phyloP scores from a whole-genome alignment of 352 stramenopile species.

The Pythium insidiosum region DNA sequence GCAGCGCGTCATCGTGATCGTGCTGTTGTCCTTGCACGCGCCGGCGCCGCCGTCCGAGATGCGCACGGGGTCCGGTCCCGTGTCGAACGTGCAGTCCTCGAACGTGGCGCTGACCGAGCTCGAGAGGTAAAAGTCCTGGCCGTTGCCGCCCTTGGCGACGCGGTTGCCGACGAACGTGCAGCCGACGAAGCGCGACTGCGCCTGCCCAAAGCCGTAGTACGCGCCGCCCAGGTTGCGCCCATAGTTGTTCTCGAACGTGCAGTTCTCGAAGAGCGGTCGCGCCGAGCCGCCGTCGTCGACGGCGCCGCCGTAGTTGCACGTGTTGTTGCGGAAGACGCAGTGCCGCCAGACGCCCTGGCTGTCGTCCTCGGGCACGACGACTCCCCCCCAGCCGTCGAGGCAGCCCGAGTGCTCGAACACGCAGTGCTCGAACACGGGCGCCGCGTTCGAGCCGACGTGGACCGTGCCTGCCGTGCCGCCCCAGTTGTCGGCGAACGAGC shows the following conservation, averaged over 20 bases:
- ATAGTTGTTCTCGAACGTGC: constrained; percentile 16
- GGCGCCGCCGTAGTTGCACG: constrained; percentile 16
- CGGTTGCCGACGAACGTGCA: constrained; percentile 14
- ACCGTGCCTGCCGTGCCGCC: constrained; percentile 9
- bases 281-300: constrained; percentile 15
- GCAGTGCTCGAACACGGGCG: constrained; percentile 12
- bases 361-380: constrained; percentile 3
- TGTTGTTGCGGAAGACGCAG: constrained; percentile 17
- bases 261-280: constrained; percentile 6
- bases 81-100: constrained; percentile 11
- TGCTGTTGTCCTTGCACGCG: constrained; percentile 9
- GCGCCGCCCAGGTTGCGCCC: constrained; percentile 6
- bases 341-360: constrained; percentile 1
- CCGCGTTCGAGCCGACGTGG: constrained; percentile 5
- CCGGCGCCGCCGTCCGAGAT: constrained; percentile 11
- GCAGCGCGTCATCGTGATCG: constrained; percentile 1
- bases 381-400: constrained; percentile 8
- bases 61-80: constrained; percentile 3
- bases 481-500: constrained; percentile 13
- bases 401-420: constrained; percentile 18
- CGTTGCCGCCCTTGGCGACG: constrained; percentile 12
- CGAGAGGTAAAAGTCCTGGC: constrained; percentile 18
- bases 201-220: constrained; percentile 17
- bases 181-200: constrained; percentile 6
- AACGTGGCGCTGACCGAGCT: constrained; percentile 11